Conservation (phyloP, 495 filamentous ascomycete genomes). For the Podospora tetraspora region DNA sequence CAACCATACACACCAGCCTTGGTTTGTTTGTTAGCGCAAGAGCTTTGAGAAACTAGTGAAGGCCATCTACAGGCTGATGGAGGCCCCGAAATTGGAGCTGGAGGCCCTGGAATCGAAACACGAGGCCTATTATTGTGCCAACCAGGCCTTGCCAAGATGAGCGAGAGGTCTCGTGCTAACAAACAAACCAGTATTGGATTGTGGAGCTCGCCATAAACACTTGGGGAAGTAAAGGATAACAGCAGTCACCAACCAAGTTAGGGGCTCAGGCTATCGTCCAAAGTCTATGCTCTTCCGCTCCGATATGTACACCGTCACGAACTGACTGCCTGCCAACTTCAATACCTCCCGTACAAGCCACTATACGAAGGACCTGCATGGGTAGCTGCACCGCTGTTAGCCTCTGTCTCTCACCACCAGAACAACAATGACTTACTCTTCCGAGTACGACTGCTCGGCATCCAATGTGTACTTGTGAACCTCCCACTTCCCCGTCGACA, state of each 20-base stretch:
- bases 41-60: too few relatives aligned
- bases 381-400: conserved; percentile 32
- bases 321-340: background rate
- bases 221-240: background rate
- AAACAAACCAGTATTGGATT: too few relatives aligned
- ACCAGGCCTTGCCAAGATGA: too few relatives aligned
- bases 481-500: conserved; percentile 41
- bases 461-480: conserved; percentile 52
- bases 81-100: too few relatives aligned
- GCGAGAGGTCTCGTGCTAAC: too few relatives aligned
- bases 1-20: background rate
- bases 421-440: conserved; percentile 44
- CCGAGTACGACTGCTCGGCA: conserved; percentile 52
- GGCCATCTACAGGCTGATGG: too few relatives aligned
- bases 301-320: conserved; percentile 18
- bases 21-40: too few relatives aligned
- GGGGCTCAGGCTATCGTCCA: background rate
- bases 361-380: conserved; percentile 34
- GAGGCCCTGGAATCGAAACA: too few relatives aligned
- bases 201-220: background rate
- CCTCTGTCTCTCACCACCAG: conserved; percentile 5
- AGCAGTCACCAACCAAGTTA: background rate
- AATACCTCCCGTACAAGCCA: background rate
- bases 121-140: too few relatives aligned
- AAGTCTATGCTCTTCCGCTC: conserved; percentile 10